Evolutionary conservation across 2,329 filamentous ascomycete species (phyloP), one percentile per base, ranked within the genome.

Genomic region (Colletotrichum aenigma): DNA sequence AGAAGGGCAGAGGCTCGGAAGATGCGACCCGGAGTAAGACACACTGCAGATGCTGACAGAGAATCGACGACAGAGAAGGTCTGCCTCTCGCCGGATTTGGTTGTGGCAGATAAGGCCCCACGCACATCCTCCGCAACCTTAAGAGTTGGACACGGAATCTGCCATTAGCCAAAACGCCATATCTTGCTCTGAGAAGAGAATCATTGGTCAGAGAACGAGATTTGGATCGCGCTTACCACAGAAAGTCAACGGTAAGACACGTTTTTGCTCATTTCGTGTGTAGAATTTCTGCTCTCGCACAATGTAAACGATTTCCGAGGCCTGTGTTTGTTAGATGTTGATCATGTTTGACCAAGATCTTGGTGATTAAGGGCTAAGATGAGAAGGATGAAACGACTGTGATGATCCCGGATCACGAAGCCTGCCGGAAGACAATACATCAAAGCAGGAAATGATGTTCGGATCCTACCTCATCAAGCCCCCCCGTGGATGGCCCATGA

Each of bases 51-150:
- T 12, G 36, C 69, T 72, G 62, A 58, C 62, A 48, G 56, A 72
- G 62, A 68, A 75, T 36, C 32, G 38, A 68, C 32, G 32, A 62
- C 68, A 21, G 24, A 66, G 55, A 68, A 64, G 38, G 61, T 62
- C 56, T 64, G 62, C 16, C 62, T 56, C 36, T 64, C 69, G 64
- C 69, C 73, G 73, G 73, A 72, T 68, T 64, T 55, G 73, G 69
- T 16, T 36, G 16, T 43, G 38, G 28, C 32, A 36, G 32, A 21
- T 12, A 64, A 6, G 26, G 1, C 9, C 38, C 69, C 56, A 75
- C 55, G 4, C 55, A 36, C 38, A 43, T 58, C 55, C 56, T 34
- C 21, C 38, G 28, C 30, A 16, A 26, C 15, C 32, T 71, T 56
- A 21, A 10, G n/a, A 56, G 24, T 36, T 28, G 18, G 16, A 18